These are phyloP conservation scores for Colletotrichum spaethianum DNA, from an alignment of 2,329 filamentous ascomycete species.

Conservation along the genomic window DNA sequence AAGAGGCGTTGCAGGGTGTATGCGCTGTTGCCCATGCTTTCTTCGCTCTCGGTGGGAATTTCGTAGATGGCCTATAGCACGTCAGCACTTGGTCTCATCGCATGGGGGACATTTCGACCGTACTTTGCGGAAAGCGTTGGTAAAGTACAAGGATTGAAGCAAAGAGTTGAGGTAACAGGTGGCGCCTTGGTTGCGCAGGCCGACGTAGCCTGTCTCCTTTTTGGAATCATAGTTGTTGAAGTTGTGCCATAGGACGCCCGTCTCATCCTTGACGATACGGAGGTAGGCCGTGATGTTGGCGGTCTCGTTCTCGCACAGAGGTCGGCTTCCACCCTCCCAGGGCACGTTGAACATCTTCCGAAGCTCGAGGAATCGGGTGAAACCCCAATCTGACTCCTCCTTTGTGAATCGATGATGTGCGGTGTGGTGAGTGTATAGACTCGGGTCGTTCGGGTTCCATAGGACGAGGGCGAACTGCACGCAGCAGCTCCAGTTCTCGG, in stretches of 20 bases:
- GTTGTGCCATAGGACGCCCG: slow-evolving; percentile 91
- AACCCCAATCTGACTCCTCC: slow-evolving; percentile 98
- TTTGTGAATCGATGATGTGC: slow-evolving; percentile 97
- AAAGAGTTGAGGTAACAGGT: slow-evolving; percentile 91
- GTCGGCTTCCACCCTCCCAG: slow-evolving; percentile 79
- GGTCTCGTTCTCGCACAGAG: slow-evolving; percentile 82
- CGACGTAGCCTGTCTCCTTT: slow-evolving; percentile 97
- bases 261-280: slow-evolving; percentile 87
- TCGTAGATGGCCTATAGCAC: slow-evolving; percentile 87
- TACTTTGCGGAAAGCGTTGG: slow-evolving; percentile 94
- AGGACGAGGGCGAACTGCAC: slow-evolving; percentile 95
- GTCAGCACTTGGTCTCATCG: slow-evolving; percentile 8
- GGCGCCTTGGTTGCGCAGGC: slow-evolving; percentile 95
- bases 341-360: slow-evolving; percentile 84
- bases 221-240: slow-evolving; percentile 98
- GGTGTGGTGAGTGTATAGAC: slow-evolving; percentile 82
- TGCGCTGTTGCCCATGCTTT: slow-evolving; percentile 87
- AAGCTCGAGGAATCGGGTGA: slow-evolving; percentile 95
- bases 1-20: slow-evolving; percentile 95
- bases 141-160: slow-evolving; percentile 87
- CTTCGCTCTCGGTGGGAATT: slow-evolving; percentile 91
- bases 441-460: slow-evolving; percentile 95
- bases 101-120: slow-evolving; percentile 27
- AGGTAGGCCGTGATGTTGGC: slow-evolving; percentile 89
- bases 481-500: slow-evolving; percentile 96